Conservation (phyloP, 176 grass and related monocot species). For the Eragrostis nindensis region DNA sequence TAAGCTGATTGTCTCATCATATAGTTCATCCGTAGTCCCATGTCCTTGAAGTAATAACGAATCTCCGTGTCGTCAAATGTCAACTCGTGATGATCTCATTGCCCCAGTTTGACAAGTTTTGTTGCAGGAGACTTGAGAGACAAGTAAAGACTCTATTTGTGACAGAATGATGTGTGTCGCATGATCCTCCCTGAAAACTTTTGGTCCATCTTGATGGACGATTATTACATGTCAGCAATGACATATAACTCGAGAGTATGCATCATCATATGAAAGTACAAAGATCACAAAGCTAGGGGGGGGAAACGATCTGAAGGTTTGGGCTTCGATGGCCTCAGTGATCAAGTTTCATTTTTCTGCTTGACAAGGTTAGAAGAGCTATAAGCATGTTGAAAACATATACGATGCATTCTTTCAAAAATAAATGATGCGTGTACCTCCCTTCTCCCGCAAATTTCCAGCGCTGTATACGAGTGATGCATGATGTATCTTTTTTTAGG, state of each 20-base stretch:
- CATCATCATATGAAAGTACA: neutral
- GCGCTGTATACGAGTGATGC: neutral
- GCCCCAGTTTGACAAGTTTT: neutral
- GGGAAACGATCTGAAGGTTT: neutral
- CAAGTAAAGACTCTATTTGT: neutral
- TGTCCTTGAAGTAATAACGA: neutral
- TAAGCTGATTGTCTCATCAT: neutral
- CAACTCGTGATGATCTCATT: neutral
- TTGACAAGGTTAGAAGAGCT: slow-evolving; percentile 13
- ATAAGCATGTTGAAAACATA: neutral
- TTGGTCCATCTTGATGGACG: neutral
- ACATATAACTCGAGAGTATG: neutral
- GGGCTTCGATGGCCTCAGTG: too few species aligned
- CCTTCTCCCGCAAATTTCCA: neutral
- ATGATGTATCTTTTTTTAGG: too few species aligned
- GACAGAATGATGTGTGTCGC: neutral
- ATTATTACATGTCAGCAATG: slow-evolving; percentile 21
- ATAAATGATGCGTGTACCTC: neutral
- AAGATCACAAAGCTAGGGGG: neutral
- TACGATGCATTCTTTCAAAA: neutral
- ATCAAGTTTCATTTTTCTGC: neutral
- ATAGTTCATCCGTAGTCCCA: neutral
- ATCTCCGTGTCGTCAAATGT: neutral
- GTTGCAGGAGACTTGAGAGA: neutral
- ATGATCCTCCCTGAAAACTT: neutral